These are phyloP conservation scores for Trypanosoma avium DNA, from an alignment of 208 protist species.

Conservation along the genomic window DNA sequence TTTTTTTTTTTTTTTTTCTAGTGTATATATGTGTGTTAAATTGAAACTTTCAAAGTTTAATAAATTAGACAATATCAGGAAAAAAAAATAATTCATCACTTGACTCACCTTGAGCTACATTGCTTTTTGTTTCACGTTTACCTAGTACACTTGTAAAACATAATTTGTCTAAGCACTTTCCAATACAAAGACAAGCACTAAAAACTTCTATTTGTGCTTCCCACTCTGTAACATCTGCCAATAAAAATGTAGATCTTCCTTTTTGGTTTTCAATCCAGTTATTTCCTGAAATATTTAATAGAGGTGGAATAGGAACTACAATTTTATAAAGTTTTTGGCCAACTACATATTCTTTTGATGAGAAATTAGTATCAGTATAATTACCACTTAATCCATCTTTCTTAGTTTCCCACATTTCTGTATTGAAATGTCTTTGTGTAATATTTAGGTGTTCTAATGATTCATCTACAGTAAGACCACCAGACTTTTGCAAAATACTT, in stretches of 20 bases:
- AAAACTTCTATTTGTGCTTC: constrained; percentile 24
- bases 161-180: constrained; percentile 24
- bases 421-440: constrained; percentile 14
- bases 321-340: constrained; percentile 7
- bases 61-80: constrained; percentile 14
- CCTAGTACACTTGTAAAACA: constrained; percentile 25
- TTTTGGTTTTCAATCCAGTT: background rate
- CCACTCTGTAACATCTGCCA: constrained; percentile 28
- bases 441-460: constrained; percentile 11
- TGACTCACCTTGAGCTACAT: background rate
- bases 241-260: constrained; percentile 7
- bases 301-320: constrained; percentile 16
- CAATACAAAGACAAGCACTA: constrained; percentile 30
- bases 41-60: constrained; percentile 9
- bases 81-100: constrained; percentile 23
- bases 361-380: background rate
- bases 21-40: no score
- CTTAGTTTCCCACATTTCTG: background rate
- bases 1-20: background rate
- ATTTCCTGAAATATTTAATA: background rate
- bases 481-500: constrained; percentile 12
- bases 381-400: background rate
- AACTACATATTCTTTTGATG: background rate
- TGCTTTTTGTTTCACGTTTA: background rate
- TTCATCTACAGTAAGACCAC: constrained; percentile 15